phyloP scores from a whole-genome alignment of 768 basidiomycete species.

The Russula brevipes region DNA sequence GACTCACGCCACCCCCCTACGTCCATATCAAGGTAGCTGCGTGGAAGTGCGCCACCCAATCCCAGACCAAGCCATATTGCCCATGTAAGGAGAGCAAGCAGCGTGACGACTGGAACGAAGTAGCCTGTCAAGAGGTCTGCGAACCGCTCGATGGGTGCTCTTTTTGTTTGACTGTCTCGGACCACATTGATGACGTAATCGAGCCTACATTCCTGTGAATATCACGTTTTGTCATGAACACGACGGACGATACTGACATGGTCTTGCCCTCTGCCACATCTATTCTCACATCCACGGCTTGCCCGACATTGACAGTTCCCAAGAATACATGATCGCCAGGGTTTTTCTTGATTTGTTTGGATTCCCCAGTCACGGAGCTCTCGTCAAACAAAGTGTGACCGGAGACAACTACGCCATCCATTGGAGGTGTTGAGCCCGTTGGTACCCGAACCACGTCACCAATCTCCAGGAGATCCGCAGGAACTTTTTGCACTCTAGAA shows the following conservation, averaged over 20 bases:
- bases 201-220: slow-evolving; percentile 41
- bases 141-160: slow-evolving; percentile 74
- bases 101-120: slow-evolving; percentile 75
- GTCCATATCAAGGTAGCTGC: slow-evolving; percentile 48
- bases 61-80: slow-evolving; percentile 67
- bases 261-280: slow-evolving; percentile 60
- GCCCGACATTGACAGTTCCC: slow-evolving; percentile 69
- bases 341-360: slow-evolving; percentile 52
- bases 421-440: slow-evolving; percentile 68
- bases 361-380: slow-evolving; percentile 81
- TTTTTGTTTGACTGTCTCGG: slow-evolving; percentile 65
- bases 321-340: slow-evolving; percentile 63
- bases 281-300: slow-evolving; percentile 55
- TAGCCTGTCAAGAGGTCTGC: slow-evolving; percentile 70
- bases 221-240: not conserved
- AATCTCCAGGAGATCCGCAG: slow-evolving; percentile 65
- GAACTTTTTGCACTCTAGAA: slow-evolving; percentile 36
- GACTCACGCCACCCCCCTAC: slow-evolving; percentile 60
- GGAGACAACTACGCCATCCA: slow-evolving; percentile 62
- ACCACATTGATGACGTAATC: slow-evolving; percentile 72
- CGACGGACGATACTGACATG: slow-evolving; percentile 42
- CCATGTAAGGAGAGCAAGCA: slow-evolving; percentile 70
- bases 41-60: slow-evolving; percentile 50
- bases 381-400: slow-evolving; percentile 62
- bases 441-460: slow-evolving; percentile 72